These are phyloP conservation scores for Elongisporangium anandrum DNA, from an alignment of 352 stramenopile genomes.

Conservation along the genomic window DNA sequence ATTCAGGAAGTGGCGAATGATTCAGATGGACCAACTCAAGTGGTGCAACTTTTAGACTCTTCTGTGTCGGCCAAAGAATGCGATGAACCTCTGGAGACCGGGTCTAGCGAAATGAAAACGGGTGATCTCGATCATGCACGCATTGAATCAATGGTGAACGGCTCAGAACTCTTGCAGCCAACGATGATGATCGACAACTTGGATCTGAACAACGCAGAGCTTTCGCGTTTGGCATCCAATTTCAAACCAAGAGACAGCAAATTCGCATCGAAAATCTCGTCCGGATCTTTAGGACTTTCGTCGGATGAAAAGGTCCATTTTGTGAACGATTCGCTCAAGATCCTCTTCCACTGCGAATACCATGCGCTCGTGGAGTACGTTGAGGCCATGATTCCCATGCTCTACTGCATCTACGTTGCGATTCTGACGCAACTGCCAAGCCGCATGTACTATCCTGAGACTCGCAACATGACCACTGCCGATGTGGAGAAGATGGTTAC, in stretches of 20 bases:
- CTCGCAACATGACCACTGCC: conserved; percentile 4
- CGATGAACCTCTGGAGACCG: too few species aligned
- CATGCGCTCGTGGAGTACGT: too few species aligned
- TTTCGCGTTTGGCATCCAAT: not conserved
- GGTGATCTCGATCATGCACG: too few species aligned
- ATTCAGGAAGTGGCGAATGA: too few species aligned
- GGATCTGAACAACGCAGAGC: not conserved
- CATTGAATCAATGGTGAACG: too few species aligned
- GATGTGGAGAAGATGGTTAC: not conserved
- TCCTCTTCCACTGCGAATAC: conserved; percentile 24
- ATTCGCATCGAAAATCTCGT: not conserved
- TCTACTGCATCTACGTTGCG: too few species aligned
- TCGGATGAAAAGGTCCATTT: not conserved
- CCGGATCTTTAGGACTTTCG: not conserved
- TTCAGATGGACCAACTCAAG: too few species aligned
- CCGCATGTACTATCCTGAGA: conserved; percentile 3
- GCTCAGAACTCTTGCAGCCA: not conserved
- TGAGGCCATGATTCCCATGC: too few species aligned
- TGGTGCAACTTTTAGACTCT: too few species aligned
- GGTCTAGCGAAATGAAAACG: too few species aligned
- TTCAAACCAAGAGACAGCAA: not conserved
- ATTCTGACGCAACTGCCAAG: conserved; percentile 12
- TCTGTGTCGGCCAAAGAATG: too few species aligned
- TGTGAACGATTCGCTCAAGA: not conserved
- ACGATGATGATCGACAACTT: not conserved